Evolutionary conservation across 805 yeast species (phyloP), one percentile per base, ranked within the genome.

Genomic region (Candida parachauliodes): DNA sequence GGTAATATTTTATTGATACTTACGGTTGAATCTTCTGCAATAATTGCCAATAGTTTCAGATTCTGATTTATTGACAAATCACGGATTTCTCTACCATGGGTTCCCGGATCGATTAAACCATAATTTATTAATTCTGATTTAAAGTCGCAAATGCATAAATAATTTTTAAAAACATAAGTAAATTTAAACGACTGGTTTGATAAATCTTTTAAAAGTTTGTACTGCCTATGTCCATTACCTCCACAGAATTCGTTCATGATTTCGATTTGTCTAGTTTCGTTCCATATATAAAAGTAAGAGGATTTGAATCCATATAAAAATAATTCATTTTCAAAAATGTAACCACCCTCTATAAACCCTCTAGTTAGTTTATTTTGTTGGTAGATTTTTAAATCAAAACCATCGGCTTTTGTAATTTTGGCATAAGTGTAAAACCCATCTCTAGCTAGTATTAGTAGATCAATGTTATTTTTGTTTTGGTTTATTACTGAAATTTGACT

Each of bases 71-170:
- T 68, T 2, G 83, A 71, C 11, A 89, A 65, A 39, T 80, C 85
- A 47, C 98, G 70, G 5, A 91, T 76, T 57, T 93, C 98, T 45
- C 98, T 73, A 1, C 98, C 98, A 57, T 93, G 98, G 1, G 87
- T 71, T 0, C 97, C 96, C 8, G 70, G 62, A 24, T 65, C 65
- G 5, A 67, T 46, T 15, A 66, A 40, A 0, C 67, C 67, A 33
- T 49, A 39, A 2, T 39, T 33, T n/a, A 40, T 31, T 28, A 60
- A 59, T 27, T 57, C 5, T 5, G 17, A 6, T 16, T 27, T 11
- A 28, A 24, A 28, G 9, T 25, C 8, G 28, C 32, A 34, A n/a
- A 34, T 28, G 17, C 38, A 61, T 59, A 28, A 81, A 54, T 12
- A 63, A 57, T 4, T 82, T 69, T 18, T 65, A 64, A 54, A 78